A percentile compares a stretch with the other conserved stretches of the same genome.
Conservation (phyloP, 2,329 filamentous ascomycete genomes). For the Hypocreales sp. region DNA sequence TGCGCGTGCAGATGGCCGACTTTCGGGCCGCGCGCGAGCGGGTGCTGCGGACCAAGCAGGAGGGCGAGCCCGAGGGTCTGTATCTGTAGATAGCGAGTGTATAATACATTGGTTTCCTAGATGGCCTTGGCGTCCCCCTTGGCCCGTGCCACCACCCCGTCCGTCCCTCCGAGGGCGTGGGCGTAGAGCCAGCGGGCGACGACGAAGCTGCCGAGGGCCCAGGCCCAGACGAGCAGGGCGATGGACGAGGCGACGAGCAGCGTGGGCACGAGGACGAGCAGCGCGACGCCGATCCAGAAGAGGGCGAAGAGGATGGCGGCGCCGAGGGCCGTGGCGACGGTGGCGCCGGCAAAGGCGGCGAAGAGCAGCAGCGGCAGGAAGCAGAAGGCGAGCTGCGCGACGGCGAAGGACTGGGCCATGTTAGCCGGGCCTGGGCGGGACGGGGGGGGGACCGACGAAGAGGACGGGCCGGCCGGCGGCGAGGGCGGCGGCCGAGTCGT, state of each 20-base stretch:
- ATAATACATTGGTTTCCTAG: conserved; percentile 1
- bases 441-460: conserved; percentile 39
- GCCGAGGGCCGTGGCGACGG: conserved; percentile 45
- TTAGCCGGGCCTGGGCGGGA: no score
- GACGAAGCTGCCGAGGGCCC: conserved; percentile 46
- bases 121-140: neutral
- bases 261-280: conserved; percentile 52
- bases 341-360: conserved; percentile 45
- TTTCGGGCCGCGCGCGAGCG: conserved; percentile 86
- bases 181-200: conserved; percentile 30
- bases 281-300: conserved; percentile 50
- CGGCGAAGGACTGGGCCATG: conserved; percentile 53
- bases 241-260: conserved; percentile 49
- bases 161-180: conserved; percentile 13
- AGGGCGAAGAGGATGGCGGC: conserved; percentile 49
- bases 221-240: conserved; percentile 51
- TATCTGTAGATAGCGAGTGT: conserved; percentile 59
- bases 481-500: conserved; percentile 37
- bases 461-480: conserved; percentile 51
- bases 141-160: no score
- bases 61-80: conserved; percentile 94
- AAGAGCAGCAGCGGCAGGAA: conserved; percentile 56
- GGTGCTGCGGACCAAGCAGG: conserved; percentile 95
- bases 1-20: conserved; percentile 98
- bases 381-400: conserved; percentile 48